Conservation (phyloP, 1,139 yeast genomes). For the Geotrichum histeridarum region DNA sequence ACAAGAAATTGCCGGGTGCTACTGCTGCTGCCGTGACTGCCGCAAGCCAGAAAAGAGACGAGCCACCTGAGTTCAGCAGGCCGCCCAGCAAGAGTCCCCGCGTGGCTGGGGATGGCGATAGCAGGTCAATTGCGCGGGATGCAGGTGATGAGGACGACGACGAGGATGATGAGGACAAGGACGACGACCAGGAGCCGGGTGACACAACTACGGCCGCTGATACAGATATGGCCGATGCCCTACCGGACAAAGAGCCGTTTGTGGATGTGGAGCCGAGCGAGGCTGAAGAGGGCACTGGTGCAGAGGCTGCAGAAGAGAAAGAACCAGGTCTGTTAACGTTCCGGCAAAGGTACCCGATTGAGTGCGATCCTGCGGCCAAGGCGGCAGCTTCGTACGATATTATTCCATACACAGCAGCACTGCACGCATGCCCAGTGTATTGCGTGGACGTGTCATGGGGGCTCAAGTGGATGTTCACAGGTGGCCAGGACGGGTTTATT, state of each 20-base stretch:
- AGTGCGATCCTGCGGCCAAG: conserved; percentile 20
- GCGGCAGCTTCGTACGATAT: conserved; percentile 37
- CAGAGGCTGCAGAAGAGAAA: not conserved
- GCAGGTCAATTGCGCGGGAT: not conserved
- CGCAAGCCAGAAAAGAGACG: conserved; percentile 6
- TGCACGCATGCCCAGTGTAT: conserved; percentile 50
- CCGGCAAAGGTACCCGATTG: conserved; percentile 26
- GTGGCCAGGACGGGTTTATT: conserved; percentile 94
- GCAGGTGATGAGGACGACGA: conserved; percentile 13
- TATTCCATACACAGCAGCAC: conserved; percentile 42
- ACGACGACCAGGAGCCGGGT: not conserved
- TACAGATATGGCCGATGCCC: conserved; percentile 11
- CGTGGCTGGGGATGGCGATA: not conserved
- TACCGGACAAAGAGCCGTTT: conserved; percentile 5
- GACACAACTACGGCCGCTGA: not conserved
- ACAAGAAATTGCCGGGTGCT: not conserved
- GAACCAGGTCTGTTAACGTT: conserved; percentile 19
- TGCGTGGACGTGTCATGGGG: conserved; percentile 76
- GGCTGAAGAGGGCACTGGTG: not conserved
- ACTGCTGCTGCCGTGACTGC: conserved; percentile 6
- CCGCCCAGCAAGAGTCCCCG: not conserved
- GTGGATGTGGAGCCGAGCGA: not conserved
- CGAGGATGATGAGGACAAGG: conserved; percentile 12
- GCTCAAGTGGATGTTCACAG: conserved; percentile 83
- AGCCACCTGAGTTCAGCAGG: conserved; percentile 1